These are phyloP conservation scores for Dysphania ambrosioides DNA, from an alignment of 148 eudicot genomes.

Conservation along the genomic window DNA sequence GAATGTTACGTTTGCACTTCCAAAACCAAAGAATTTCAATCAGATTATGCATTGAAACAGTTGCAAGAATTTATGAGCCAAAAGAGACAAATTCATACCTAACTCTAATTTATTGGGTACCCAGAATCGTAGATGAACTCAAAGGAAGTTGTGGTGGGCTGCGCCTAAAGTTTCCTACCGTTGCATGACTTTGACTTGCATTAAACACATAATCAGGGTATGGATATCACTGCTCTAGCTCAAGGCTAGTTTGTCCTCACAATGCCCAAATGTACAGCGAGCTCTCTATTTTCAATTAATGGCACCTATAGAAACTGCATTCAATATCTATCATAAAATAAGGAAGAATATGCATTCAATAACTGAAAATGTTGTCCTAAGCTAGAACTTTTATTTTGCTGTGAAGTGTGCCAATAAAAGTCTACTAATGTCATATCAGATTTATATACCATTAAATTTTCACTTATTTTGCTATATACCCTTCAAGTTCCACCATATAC, in stretches of 20 bases:
- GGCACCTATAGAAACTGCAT: not conserved
- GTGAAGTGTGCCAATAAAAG: too few relatives aligned
- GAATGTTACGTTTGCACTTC: not conserved
- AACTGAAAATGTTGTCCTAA: too few relatives aligned
- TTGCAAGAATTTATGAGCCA: not conserved
- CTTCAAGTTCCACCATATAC: too few relatives aligned
- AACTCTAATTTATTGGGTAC: not conserved
- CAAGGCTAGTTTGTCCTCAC: too few relatives aligned
- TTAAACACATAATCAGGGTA: not conserved
- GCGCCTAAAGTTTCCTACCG: not conserved
- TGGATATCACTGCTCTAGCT: not conserved
- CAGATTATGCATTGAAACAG: not conserved
- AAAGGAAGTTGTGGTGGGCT: constrained; percentile 1
- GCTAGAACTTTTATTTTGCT: too few relatives aligned
- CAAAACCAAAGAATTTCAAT: too few relatives aligned
- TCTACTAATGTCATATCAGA: too few relatives aligned
- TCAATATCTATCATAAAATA: not conserved
- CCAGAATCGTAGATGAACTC: not conserved
- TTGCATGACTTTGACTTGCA: not conserved
- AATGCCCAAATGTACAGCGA: not conserved
- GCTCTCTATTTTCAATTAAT: not conserved
- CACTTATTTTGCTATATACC: too few relatives aligned
- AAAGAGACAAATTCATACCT: not conserved
- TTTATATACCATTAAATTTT: too few relatives aligned
- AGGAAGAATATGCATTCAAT: not conserved